Evolutionary conservation across 108 stramenopile species (phyloP).

Genomic region (Cyclotella cryptica): DNA sequence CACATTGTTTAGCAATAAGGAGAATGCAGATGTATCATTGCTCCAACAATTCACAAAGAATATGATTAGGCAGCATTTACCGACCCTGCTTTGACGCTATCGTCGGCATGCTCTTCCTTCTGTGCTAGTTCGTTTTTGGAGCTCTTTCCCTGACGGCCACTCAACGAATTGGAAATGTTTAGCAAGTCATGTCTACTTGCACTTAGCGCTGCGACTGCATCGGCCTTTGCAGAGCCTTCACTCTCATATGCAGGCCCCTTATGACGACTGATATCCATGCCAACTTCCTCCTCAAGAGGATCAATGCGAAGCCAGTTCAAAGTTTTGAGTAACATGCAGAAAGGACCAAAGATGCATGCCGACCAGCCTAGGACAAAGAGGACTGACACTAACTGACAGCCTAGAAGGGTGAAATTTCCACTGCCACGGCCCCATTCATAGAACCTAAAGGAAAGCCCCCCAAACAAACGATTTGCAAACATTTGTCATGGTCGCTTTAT

Average conservation of each 20-base stretch:
- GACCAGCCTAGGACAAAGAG: conserved; percentile 88
- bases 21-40: too few relatives aligned
- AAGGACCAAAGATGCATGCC: conserved; percentile 67
- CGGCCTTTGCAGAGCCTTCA: conserved; percentile 55
- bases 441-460: conserved; percentile 65
- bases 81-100: neutral
- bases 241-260: conserved; percentile 84
- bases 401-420: conserved; percentile 76
- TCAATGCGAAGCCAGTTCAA: conserved; percentile 88
- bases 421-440: conserved; percentile 64
- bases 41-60: neutral
- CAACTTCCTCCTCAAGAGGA: conserved; percentile 83
- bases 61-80: neutral
- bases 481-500: too few relatives aligned
- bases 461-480: too few relatives aligned
- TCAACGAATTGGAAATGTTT: conserved; percentile 5
- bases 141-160: neutral
- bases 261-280: conserved; percentile 85
- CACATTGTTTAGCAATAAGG: too few relatives aligned
- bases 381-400: conserved; percentile 67
- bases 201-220: conserved; percentile 74
- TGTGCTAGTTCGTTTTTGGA: neutral
- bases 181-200: conserved; percentile 54
- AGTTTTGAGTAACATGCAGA: conserved; percentile 77
- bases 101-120: neutral